phyloP scores from a whole-genome alignment of 2,329 filamentous ascomycete genomes.

The Thielaviopsis ethacetica region DNA sequence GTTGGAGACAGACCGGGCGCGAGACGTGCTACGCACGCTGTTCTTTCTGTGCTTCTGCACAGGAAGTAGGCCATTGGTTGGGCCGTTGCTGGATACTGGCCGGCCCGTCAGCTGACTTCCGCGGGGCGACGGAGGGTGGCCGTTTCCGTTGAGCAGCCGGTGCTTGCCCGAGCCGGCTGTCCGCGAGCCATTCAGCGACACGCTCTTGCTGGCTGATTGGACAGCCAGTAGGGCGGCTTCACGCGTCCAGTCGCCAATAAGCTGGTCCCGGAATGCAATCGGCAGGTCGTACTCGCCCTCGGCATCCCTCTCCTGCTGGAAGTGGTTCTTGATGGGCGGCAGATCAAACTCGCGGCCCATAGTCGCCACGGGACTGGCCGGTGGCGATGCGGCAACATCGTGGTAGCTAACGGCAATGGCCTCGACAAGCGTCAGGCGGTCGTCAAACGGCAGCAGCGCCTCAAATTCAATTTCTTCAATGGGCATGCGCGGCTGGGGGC shows the following conservation, averaged over 20 bases:
- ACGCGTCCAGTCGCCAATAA: slow-evolving; percentile 65
- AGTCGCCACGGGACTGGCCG: slow-evolving; percentile 52
- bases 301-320: slow-evolving; percentile 13
- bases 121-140: slow-evolving; percentile 16
- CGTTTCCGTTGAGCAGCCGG: slow-evolving; percentile 39
- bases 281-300: slow-evolving; percentile 43
- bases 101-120: slow-evolving; percentile 34
- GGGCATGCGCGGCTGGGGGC: slow-evolving; percentile 29
- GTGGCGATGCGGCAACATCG: slow-evolving; percentile 42
- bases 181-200: slow-evolving; percentile 61
- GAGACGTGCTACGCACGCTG: slow-evolving; percentile 37
- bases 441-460: slow-evolving; percentile 58
- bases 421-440: slow-evolving; percentile 54
- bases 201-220: slow-evolving; percentile 52
- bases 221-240: slow-evolving; percentile 54
- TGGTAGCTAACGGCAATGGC: slow-evolving; percentile 59
- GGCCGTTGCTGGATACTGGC: slow-evolving; percentile 27
- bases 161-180: slow-evolving; percentile 37
- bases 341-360: slow-evolving; percentile 34
- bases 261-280: slow-evolving; percentile 50
- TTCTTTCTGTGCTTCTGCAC: slow-evolving; percentile 33
- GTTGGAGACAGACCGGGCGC: slow-evolving; percentile 25
- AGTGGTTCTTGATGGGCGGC: slow-evolving; percentile 1
- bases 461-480: slow-evolving; percentile 41
- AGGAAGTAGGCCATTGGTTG: slow-evolving; percentile 19